Conservation (phyloP, 306 rosid species). For the Cucurbita maxima region DNA sequence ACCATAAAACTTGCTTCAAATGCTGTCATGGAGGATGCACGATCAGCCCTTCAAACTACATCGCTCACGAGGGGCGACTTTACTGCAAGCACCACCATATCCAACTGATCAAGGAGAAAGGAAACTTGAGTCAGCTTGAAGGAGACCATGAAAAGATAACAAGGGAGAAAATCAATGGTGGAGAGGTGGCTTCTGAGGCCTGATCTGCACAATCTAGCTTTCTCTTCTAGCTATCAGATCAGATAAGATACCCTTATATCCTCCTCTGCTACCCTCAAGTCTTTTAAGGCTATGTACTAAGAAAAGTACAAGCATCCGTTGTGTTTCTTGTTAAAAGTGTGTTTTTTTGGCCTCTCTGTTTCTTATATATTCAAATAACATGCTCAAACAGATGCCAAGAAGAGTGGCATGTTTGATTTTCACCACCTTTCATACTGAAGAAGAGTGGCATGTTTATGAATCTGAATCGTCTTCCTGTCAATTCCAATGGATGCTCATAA, state of each 20-base stretch:
- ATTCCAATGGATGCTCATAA: background rate
- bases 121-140: constrained; percentile 94
- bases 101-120: constrained; percentile 92
- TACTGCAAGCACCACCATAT: constrained; percentile 92
- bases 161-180: constrained; percentile 22
- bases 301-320: background rate
- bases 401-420: constrained; percentile 18
- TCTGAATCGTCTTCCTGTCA: background rate
- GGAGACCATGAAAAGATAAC: constrained; percentile 50
- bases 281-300: background rate
- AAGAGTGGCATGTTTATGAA: constrained; percentile 2
- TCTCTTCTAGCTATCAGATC: background rate
- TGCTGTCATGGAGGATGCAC: constrained; percentile 96
- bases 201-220: constrained; percentile 13
- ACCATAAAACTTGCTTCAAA: constrained; percentile 93
- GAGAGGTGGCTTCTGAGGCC: constrained; percentile 39
- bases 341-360: constrained; percentile 14
- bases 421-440: background rate
- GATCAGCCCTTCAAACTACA: constrained; percentile 92
- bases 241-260: background rate
- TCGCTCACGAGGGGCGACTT: constrained; percentile 92
- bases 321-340: constrained; percentile 6
- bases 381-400: constrained; percentile 24
- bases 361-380: constrained; percentile 3
- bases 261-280: background rate